Base-by-base conservation (phyloP, 768 basidiomycete genomes). In the Boletales sp. region DNA sequence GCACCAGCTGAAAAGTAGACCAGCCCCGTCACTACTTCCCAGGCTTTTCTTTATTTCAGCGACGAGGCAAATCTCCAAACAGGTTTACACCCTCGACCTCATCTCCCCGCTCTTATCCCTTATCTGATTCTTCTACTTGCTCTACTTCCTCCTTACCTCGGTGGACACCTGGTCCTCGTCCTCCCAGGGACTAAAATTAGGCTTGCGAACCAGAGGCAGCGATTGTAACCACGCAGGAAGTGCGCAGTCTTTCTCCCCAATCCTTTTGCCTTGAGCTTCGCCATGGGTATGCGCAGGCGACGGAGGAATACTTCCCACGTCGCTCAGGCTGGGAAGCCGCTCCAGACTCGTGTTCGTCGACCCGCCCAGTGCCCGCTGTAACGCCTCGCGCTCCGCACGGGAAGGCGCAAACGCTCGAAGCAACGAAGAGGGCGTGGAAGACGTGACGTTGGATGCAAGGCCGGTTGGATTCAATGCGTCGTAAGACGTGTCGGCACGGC, bases 391-490 rank as follows among this genome's bases (percentile, higher is more conserved):
- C 75, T 94, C 90, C 54, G 84, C 89, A 47, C 85, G 87, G 54
- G 90, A 92, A 30, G 90, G 90, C 32, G 88, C 90, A 66, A 94
- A 94, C 15, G 90, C 90, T 61, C 87, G 88, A 50, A 89, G 73
- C 18, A 82, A 68, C 29, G 77, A 78, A 40, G 69, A 74, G 41
- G 63, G 77, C 10, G 76, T 73, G 5, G 81, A 75, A 3, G 75
- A 62, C 1, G 74, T 57, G 1, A 56, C 37, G 42, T 71, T 63
- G 5, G 74, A 52, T 39, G 70, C 54, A 41, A 79, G 68, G n/a
- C 83, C 81, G 38, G 75, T 82, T 10, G 84, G 83, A 58, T 84
- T 83, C 32, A 85, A 70, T 15, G 78, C 78, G 52, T 83, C 83
- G 57, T 75, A 83, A 21, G 64, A 47, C 29, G 35, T 27, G 32